A percentile compares a stretch with the other conserved stretches of the same genome.
Evolutionary conservation across 2,329 filamentous ascomycete genomes (phyloP).

Genomic region (Fusarium pseudoanthophilum): DNA sequence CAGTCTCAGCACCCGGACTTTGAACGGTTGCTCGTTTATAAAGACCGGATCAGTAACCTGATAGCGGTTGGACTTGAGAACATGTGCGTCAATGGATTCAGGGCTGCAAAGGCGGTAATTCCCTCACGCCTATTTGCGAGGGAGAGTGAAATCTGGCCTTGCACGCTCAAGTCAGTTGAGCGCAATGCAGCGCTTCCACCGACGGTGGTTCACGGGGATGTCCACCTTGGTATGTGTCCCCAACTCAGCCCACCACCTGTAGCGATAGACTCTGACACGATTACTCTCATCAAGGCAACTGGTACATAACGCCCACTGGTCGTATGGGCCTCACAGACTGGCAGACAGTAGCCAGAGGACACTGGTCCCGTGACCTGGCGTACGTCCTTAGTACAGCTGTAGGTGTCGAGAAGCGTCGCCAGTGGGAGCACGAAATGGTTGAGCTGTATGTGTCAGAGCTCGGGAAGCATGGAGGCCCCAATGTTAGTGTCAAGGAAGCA

Average conservation of each 20-base stretch:
- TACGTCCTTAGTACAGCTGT: background rate
- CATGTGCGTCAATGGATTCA: background rate
- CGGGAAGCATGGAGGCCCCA: background rate
- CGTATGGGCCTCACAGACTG: background rate
- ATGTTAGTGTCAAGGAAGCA: background rate
- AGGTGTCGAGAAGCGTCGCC: background rate
- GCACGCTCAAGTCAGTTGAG: background rate
- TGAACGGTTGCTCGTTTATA: background rate
- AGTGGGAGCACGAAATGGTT: background rate
- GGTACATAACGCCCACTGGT: background rate
- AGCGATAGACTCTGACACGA: too few species aligned
- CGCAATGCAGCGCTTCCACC: background rate
- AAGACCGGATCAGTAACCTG: background rate
- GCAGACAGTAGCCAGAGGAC: background rate
- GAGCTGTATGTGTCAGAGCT: background rate
- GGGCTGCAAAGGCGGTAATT: background rate
- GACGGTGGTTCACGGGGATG: background rate
- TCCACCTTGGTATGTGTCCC: background rate
- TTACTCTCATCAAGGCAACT: background rate
- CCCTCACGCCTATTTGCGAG: background rate
- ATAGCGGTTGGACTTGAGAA: background rate
- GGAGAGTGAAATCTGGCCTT: background rate
- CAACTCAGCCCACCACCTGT: too few species aligned
- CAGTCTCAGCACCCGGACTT: background rate
- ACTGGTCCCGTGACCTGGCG: background rate